Evolutionary conservation across 768 basidiomycete genomes (phyloP).

Genomic region (Amanita brunnescens): DNA sequence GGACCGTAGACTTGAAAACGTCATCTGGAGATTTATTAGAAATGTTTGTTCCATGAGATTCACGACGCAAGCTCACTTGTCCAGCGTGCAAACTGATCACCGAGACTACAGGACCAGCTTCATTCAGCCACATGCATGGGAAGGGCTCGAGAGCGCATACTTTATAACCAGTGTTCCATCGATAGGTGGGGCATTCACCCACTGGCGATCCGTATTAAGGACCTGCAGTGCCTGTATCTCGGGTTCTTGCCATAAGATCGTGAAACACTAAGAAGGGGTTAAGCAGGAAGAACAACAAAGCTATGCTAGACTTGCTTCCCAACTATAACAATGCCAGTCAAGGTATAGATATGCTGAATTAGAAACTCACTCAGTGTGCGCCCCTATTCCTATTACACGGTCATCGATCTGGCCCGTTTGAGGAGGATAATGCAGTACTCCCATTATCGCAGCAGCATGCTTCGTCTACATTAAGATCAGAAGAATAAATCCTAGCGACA

Average conservation of each 20-base stretch:
- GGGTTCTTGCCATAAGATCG: conserved; percentile 78
- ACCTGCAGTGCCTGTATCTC: conserved; percentile 73
- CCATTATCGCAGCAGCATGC: conserved; percentile 78
- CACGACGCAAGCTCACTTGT: conserved; percentile 49
- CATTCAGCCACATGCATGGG: neutral
- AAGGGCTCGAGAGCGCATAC: conserved; percentile 28
- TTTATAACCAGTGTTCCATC: conserved; percentile 81
- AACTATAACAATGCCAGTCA: conserved; percentile 18
- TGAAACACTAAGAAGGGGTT: conserved; percentile 56
- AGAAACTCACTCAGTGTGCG: conserved; percentile 60
- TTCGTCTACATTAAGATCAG: conserved; percentile 39
- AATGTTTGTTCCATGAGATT: neutral
- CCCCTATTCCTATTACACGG: conserved; percentile 74
- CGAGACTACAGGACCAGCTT: conserved; percentile 39
- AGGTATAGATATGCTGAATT: neutral
- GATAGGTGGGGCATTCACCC: conserved; percentile 78
- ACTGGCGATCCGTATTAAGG: conserved; percentile 63
- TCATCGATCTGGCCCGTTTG: conserved; percentile 54
- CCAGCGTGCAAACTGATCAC: conserved; percentile 85
- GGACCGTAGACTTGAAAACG: conserved; percentile 84
- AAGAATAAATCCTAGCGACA: neutral
- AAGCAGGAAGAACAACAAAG: neutral
- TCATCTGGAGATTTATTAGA: conserved; percentile 44
- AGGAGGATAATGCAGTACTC: conserved; percentile 70
- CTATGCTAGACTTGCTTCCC: conserved; percentile 27